Evolutionary conservation across 768 basidiomycete species (phyloP).

Genomic region (Termitomyces sp.): DNA sequence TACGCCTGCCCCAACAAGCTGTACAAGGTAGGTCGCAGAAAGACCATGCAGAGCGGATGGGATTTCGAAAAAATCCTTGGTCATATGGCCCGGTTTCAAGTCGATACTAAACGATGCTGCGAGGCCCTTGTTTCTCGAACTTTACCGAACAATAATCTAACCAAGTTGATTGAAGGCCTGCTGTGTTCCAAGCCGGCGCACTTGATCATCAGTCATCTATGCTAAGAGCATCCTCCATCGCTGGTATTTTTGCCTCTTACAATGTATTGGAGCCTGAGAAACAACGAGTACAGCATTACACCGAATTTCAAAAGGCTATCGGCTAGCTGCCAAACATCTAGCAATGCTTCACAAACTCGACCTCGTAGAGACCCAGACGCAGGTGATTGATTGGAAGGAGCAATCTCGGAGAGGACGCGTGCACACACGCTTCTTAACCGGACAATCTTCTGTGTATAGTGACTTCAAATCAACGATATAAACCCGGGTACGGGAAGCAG

Average conservation of each 20-base stretch:
- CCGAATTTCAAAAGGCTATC: background rate
- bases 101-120: too few species aligned
- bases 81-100: too few species aligned
- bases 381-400: slow-evolving; percentile 7
- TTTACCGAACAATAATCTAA: background rate
- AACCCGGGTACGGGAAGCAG: background rate
- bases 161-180: slow-evolving; percentile 2
- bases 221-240: slow-evolving; percentile 2
- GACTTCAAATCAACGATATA: slow-evolving; percentile 24
- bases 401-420: slow-evolving; percentile 17
- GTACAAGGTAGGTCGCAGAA: background rate
- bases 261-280: background rate
- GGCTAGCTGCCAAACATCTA: slow-evolving; percentile 6
- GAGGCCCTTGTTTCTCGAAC: background rate
- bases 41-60: background rate
- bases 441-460: slow-evolving; percentile 17
- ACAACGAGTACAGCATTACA: background rate
- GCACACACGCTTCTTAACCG: slow-evolving; percentile 11
- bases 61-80: too few species aligned
- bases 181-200: background rate
- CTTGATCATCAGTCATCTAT: background rate
- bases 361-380: slow-evolving; percentile 19
- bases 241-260: slow-evolving; percentile 2
- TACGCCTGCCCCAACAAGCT: background rate
- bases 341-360: slow-evolving; percentile 4